These are phyloP conservation scores for Podila clonocystis DNA, from an alignment of 192 early-diverging fungal species.

Conservation along the genomic window DNA sequence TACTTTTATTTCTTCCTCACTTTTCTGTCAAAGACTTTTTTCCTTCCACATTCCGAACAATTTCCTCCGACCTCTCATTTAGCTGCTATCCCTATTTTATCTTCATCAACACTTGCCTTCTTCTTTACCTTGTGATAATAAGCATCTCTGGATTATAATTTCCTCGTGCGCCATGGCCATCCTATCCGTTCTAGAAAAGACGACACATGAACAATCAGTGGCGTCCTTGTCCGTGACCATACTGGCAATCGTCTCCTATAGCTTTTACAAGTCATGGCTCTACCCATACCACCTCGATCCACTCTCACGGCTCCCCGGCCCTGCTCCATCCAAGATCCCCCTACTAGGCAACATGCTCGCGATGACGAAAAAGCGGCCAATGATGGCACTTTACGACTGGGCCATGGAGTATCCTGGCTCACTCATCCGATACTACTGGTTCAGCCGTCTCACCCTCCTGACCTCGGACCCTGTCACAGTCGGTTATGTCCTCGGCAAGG, in stretches of 20 bases:
- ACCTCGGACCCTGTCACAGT: conserved; percentile 44
- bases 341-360: conserved; percentile 62
- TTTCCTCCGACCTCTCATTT: no score
- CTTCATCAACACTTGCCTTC: not conserved
- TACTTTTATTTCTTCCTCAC: no score
- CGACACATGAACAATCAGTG: conserved; percentile 12
- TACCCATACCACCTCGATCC: conserved; percentile 38
- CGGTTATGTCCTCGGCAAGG: conserved; percentile 44
- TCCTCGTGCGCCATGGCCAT: conserved; percentile 8
- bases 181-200: conserved; percentile 11
- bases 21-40: no score
- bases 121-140: not conserved
- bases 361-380: conserved; percentile 47
- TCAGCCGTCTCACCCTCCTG: conserved; percentile 35
- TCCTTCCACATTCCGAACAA: no score
- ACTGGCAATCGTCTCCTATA: conserved; percentile 17
- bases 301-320: conserved; percentile 18
- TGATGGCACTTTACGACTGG: conserved; percentile 48
- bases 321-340: conserved; percentile 20
- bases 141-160: not conserved
- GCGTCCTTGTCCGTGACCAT: conserved; percentile 18
- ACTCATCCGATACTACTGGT: conserved; percentile 47
- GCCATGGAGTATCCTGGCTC: conserved; percentile 46
- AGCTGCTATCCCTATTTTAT: no score
- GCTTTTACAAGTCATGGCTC: conserved; percentile 36